Base-by-base conservation (phyloP, 2,329 filamentous ascomycete genomes). In the Cladosporium sp. region DNA sequence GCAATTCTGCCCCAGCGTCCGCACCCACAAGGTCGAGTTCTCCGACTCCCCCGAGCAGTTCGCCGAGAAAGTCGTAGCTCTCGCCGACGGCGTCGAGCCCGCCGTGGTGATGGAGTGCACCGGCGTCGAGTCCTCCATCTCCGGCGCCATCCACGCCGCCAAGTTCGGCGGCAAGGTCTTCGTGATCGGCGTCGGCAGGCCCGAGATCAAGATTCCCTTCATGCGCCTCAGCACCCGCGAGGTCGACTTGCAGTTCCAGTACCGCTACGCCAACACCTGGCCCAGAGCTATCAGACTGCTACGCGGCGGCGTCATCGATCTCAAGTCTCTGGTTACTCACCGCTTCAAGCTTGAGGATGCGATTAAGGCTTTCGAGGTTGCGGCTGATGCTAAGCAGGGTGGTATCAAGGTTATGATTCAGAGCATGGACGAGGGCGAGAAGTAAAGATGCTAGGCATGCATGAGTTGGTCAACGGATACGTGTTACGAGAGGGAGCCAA, bases 351-450 rank as follows among this genome's bases (percentile, higher is more conserved):
- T 98, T 43, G 93, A 97, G 80, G 90, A 98, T 76, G 93, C 93
- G 0, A 79, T 95, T 30, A 87, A 94, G 80, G 94, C 94, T 8
- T 98, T 98, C 78, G 88, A 93, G 81, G 95, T 91, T 48, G 92
- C 93, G 23, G 88, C 91, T 10, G 88, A 97, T 79, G 89, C 92
- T 46, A 93, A 90, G 83, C 96, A 91, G 60, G 93, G 94, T 7
- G 92, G 93, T n/a, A 97, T 98, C 80, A 98, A 98, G 85, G 93
- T 97, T 67, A 91, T 93, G 85, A 97, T 97, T 75, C 92, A 93
- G 83, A 92, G 86, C 73, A 76, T 81, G 71, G 77, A 78, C 10
- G 75, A 76, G 49, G 75, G 76, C 8, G 76, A 78, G 71, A 67
- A 67, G 64, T 73, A 46, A 64, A 64, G 18, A 36, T 28, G 54